phyloP scores from a whole-genome alignment of 1,284 basidiomycete species.

The Termitomyces sp. region DNA sequence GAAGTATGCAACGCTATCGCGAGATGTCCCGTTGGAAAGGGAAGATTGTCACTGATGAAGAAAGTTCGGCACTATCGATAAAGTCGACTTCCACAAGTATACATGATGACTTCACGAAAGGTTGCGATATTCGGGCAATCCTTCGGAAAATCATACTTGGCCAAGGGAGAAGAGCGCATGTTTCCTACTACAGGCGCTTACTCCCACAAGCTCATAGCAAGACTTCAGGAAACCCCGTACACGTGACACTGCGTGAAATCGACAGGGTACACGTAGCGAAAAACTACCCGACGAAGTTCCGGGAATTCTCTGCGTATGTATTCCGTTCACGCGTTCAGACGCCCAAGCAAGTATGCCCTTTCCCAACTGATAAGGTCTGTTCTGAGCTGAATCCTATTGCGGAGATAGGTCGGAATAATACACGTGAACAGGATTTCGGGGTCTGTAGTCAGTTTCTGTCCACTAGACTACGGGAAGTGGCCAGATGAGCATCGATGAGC shows the following conservation, averaged over 20 bases:
- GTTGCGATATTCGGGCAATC: background rate
- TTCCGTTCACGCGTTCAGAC: background rate
- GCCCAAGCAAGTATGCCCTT: background rate
- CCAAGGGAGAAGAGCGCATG: background rate
- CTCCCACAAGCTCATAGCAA: too few relatives aligned
- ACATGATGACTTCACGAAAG: background rate
- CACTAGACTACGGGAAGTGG: background rate
- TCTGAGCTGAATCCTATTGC: background rate
- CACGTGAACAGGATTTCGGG: background rate
- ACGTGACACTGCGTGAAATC: background rate
- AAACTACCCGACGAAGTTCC: background rate
- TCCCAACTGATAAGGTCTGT: background rate
- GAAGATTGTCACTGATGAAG: background rate
- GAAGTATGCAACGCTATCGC: background rate
- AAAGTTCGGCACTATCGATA: background rate
- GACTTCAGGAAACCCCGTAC: too few relatives aligned
- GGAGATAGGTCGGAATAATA: conserved; percentile 9
- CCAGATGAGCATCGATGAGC: background rate
- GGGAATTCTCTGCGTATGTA: background rate
- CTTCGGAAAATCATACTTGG: background rate
- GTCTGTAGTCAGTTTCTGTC: background rate
- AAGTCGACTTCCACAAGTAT: background rate
- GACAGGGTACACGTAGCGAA: background rate
- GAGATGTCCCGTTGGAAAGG: background rate
- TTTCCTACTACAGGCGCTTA: background rate